These are phyloP conservation scores for Cucurbita argyrosperma DNA, from an alignment of 306 rosid genomes.

Conservation along the genomic window DNA sequence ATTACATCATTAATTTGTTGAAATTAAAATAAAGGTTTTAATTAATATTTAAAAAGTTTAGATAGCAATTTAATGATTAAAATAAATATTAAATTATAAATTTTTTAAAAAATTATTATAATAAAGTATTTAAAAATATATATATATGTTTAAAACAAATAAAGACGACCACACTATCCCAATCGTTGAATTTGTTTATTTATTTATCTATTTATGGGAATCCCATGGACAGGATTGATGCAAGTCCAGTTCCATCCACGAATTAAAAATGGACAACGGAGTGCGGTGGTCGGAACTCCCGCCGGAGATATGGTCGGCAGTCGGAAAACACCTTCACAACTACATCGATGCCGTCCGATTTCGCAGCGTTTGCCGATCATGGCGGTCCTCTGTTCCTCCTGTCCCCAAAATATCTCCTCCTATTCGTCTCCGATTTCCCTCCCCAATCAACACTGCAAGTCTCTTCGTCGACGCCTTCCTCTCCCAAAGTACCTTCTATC, in stretches of 20 bases:
- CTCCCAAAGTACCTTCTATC: slow-evolving; percentile 10
- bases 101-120: too few species aligned
- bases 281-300: slow-evolving; percentile 23
- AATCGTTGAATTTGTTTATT: background rate
- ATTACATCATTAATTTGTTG: too few species aligned
- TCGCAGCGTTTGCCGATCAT: slow-evolving; percentile 23
- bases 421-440: slow-evolving; percentile 10
- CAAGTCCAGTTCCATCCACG: background rate
- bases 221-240: background rate
- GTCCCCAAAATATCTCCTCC: background rate
- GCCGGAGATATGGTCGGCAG: slow-evolving; percentile 10
- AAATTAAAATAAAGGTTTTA: too few species aligned
- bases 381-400: slow-evolving; percentile 24
- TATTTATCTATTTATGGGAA: too few species aligned
- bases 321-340: slow-evolving; percentile 12
- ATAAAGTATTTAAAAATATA: too few species aligned
- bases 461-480: background rate
- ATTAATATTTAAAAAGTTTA: too few species aligned
- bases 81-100: too few species aligned
- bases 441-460: background rate
- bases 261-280: background rate
- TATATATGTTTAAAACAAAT: too few species aligned
- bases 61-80: too few species aligned
- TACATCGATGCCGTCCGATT: slow-evolving; percentile 22
- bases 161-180: too few species aligned